Evolutionary conservation across 495 filamentous ascomycete genomes (phyloP), one percentile per base, ranked within the genome.

Genomic region (Penicillium robsamsonii): DNA sequence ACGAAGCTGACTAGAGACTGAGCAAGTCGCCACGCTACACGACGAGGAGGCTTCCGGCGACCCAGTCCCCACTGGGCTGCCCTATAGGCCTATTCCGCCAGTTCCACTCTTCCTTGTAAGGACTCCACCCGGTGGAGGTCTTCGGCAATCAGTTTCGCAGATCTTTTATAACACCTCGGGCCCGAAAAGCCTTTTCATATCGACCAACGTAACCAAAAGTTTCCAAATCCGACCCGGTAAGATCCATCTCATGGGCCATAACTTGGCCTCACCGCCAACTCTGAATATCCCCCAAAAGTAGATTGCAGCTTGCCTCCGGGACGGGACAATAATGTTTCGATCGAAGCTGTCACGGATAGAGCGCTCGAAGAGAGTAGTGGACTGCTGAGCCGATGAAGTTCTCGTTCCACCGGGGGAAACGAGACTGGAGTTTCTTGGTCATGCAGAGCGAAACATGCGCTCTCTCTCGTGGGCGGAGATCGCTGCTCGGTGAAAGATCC

Each of bases 1-100:
- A n/a, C n/a, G n/a, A n/a, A n/a, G n/a, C n/a, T n/a, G n/a, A n/a
- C n/a, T n/a, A n/a, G n/a, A n/a, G n/a, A n/a, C n/a, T n/a, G n/a
- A n/a, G n/a, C n/a, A n/a, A n/a, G n/a, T n/a, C n/a, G n/a, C n/a
- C n/a, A n/a, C n/a, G n/a, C n/a, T n/a, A n/a, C n/a, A n/a, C n/a
- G n/a, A n/a, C n/a, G n/a, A n/a, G n/a, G n/a, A n/a, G n/a, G n/a
- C n/a, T n/a, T n/a, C n/a, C n/a, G n/a, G n/a, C n/a, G n/a, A n/a
- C n/a, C n/a, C n/a, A n/a, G n/a, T n/a, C n/a, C n/a, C n/a, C n/a
- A n/a, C n/a, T n/a, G n/a, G n/a, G n/a, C n/a, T n/a, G n/a, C n/a
- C n/a, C n/a, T n/a, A n/a, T n/a, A n/a, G n/a, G n/a, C n/a, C n/a
- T 42, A 42, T 42, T 42, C 40, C 40, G 40, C 40, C 40, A 42